These are phyloP conservation scores for Tetracladium maxilliforme DNA, from an alignment of 2,329 filamentous ascomycete species.

Conservation along the genomic window DNA sequence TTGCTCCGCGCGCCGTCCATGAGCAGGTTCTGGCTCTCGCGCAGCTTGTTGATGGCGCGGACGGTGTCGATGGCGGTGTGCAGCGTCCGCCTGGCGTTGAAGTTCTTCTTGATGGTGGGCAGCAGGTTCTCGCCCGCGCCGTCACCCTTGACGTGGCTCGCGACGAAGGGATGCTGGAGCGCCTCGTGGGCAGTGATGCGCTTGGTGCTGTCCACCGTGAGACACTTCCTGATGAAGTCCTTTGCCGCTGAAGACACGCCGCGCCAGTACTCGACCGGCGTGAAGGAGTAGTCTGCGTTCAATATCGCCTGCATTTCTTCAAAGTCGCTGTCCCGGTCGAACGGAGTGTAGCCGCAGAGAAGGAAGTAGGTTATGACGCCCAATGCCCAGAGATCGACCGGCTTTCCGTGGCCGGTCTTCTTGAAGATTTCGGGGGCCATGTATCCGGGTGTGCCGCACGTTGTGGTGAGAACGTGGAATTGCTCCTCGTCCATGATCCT, in stretches of 20 bases:
- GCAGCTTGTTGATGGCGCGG: conserved; percentile 55
- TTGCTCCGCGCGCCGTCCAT: conserved; percentile 45
- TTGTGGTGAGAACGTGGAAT: conserved; percentile 94
- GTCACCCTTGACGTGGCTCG: conserved; percentile 27
- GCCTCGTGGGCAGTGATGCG: conserved; percentile 86
- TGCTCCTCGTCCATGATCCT: conserved; percentile 99
- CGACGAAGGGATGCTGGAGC: conserved; percentile 50
- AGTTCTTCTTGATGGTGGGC: conserved; percentile 60
- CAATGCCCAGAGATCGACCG: conserved; percentile 95
- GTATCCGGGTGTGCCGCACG: conserved; percentile 93
- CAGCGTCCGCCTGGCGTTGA: conserved; percentile 53
- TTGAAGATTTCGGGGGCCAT: conserved; percentile 99
- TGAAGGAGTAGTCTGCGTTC: conserved; percentile 91
- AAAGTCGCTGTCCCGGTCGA: conserved; percentile 92
- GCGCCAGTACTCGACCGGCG: conserved; percentile 90
- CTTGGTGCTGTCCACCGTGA: conserved; percentile 75
- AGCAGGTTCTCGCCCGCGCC: conserved; percentile 46
- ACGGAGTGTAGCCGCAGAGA: conserved; percentile 93
- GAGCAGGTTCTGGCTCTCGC: conserved; percentile 41
- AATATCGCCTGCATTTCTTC: conserved; percentile 99
- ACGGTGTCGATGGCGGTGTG: conserved; percentile 60
- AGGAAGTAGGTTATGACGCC: conserved; percentile 98
- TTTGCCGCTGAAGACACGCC: conserved; percentile 76
- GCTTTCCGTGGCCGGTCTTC: conserved; percentile 94
- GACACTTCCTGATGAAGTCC: conserved; percentile 81